phyloP scores from a whole-genome alignment of 257 asterid species.

The Prunella vulgaris region DNA sequence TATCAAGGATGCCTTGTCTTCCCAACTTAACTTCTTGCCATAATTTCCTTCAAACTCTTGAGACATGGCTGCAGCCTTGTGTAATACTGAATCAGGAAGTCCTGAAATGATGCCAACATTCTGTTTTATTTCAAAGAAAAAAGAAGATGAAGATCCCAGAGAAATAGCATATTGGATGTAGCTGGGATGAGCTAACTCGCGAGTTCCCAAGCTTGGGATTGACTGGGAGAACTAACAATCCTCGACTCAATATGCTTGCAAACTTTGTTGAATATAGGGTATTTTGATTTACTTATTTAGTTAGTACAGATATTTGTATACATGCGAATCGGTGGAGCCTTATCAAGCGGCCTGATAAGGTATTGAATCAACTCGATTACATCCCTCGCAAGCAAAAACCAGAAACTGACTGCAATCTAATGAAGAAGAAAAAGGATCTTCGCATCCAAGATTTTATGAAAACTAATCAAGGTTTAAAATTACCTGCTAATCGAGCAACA shows the following conservation, averaged over 20 bases:
- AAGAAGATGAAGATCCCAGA: neutral
- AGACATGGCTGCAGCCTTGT: slow-evolving; percentile 71
- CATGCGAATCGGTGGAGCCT: no score
- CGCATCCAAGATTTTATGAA: neutral
- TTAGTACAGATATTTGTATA: no score
- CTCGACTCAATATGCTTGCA: neutral
- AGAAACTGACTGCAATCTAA: neutral
- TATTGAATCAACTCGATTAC: neutral
- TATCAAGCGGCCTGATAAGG: no score
- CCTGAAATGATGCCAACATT: slow-evolving; percentile 43
- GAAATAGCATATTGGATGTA: neutral
- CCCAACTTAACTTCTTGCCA: slow-evolving; percentile 45
- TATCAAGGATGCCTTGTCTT: slow-evolving; percentile 33
- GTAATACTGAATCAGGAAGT: slow-evolving; percentile 74
- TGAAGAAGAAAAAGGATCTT: neutral
- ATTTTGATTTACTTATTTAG: neutral
- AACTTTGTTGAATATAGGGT: neutral
- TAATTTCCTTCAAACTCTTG: slow-evolving; percentile 61
- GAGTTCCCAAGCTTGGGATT: neutral
- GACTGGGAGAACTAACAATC: neutral
- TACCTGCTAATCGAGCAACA: slow-evolving; percentile 94
- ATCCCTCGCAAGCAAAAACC: neutral
- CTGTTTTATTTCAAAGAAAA: neutral
- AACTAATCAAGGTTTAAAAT: slow-evolving; percentile 3
- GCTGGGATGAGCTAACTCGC: neutral